Conservation (phyloP, 2,329 filamentous ascomycete species). For the Cadophora sp. region DNA sequence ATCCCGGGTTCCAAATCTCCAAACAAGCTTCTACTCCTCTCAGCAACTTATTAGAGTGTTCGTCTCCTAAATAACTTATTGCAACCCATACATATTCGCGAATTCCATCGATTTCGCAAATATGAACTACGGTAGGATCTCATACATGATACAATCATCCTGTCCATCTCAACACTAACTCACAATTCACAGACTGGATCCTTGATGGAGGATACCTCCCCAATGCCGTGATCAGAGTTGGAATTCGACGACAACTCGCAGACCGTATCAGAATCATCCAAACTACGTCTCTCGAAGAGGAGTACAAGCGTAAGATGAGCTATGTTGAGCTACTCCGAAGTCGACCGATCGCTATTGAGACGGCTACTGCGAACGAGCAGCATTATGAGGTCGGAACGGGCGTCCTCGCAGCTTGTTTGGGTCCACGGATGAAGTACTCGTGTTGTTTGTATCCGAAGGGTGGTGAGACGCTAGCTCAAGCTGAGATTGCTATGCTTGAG, state of each 20-base stretch:
- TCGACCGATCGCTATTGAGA: slow-evolving; percentile 73
- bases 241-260: slow-evolving; percentile 71
- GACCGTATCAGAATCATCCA: slow-evolving; percentile 63
- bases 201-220: slow-evolving; percentile 72
- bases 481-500: slow-evolving; percentile 71
- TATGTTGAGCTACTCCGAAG: slow-evolving; percentile 66
- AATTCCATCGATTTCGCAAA: slow-evolving; percentile 9
- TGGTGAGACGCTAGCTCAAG: slow-evolving; percentile 67
- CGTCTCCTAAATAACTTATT: background rate
- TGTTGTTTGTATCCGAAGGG: slow-evolving; percentile 69
- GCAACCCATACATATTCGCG: background rate
- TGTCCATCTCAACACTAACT: slow-evolving; percentile 17
- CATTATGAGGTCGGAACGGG: slow-evolving; percentile 77
- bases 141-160: background rate
- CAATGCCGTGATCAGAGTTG: slow-evolving; percentile 65
- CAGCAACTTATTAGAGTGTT: slow-evolving; percentile 15
- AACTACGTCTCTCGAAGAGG: slow-evolving; percentile 58
- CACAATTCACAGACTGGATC: slow-evolving; percentile 55
- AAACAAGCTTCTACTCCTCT: slow-evolving; percentile 18
- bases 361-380: slow-evolving; percentile 69
- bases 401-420: slow-evolving; percentile 65
- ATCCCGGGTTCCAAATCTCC: slow-evolving; percentile 18
- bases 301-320: slow-evolving; percentile 65
- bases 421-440: slow-evolving; percentile 77
- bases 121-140: slow-evolving; percentile 42